phyloP scores from a whole-genome alignment of 495 filamentous ascomycete species.

The Neurospora pannonica region DNA sequence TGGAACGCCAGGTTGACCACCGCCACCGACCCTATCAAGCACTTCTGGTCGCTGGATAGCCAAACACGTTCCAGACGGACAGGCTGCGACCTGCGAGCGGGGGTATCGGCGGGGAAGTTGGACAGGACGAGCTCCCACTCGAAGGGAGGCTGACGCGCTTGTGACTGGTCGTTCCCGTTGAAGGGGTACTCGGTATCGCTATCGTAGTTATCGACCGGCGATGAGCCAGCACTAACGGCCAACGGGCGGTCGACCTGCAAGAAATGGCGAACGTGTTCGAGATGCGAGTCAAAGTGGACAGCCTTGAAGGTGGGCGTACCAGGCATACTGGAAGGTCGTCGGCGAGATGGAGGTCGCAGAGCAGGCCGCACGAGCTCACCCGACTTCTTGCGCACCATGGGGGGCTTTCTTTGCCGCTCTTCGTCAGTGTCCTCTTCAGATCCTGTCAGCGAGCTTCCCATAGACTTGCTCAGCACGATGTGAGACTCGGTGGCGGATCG shows the following conservation, averaged over 20 bases:
- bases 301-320: slow-evolving; percentile 95
- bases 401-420: slow-evolving; percentile 58
- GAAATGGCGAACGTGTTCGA: slow-evolving; percentile 94
- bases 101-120: slow-evolving; percentile 70
- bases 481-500: slow-evolving; percentile 75
- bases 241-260: slow-evolving; percentile 84
- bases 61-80: slow-evolving; percentile 75
- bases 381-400: slow-evolving; percentile 95
- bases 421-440: slow-evolving; percentile 58
- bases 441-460: slow-evolving; percentile 44
- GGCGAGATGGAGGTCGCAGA: slow-evolving; percentile 62
- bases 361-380: slow-evolving; percentile 93
- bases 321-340: slow-evolving; percentile 91
- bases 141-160: slow-evolving; percentile 39
- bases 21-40: slow-evolving; percentile 68
- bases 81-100: slow-evolving; percentile 51
- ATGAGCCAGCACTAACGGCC: slow-evolving; percentile 91
- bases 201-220: slow-evolving; percentile 78
- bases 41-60: slow-evolving; percentile 78
- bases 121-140: slow-evolving; percentile 82
- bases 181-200: slow-evolving; percentile 85
- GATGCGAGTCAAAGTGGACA: slow-evolving; percentile 89
- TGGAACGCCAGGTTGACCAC: slow-evolving; percentile 87
- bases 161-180: slow-evolving; percentile 32
- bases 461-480: slow-evolving; percentile 41